Conservation (phyloP, 2,329 filamentous ascomycete genomes). For the Nannizziopsis arthrosporioides region DNA sequence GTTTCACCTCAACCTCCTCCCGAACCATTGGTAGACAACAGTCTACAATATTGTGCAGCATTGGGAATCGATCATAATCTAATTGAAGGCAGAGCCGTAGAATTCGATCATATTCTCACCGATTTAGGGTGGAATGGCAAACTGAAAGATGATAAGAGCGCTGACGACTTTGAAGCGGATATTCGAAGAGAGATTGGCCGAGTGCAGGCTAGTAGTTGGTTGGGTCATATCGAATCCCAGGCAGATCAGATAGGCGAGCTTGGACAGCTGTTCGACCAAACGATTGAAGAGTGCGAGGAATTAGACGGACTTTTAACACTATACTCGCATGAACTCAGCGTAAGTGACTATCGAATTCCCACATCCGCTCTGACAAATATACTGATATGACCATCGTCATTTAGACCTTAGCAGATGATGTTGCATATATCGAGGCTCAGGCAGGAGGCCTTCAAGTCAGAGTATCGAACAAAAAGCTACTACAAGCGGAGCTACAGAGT, state of each 20-base stretch:
- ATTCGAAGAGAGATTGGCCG: constrained; percentile 79
- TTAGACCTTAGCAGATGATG: constrained; percentile 86
- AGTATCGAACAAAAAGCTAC: constrained; percentile 87
- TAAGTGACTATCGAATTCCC: constrained; percentile 36
- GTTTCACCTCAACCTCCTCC: neutral
- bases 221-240: constrained; percentile 70
- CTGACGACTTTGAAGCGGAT: constrained; percentile 70
- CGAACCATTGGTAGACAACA: constrained; percentile 52
- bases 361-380: neutral
- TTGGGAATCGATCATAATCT: constrained; percentile 66
- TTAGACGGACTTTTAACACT: constrained; percentile 86
- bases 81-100: constrained; percentile 62
- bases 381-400: constrained; percentile 18
- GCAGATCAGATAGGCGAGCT: constrained; percentile 83
- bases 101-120: constrained; percentile 71
- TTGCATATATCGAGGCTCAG: constrained; percentile 93
- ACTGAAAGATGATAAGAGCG: constrained; percentile 59
- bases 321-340: constrained; percentile 86
- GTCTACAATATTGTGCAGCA: constrained; percentile 63
- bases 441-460: constrained; percentile 94
- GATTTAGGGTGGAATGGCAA: constrained; percentile 83
- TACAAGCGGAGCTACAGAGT: constrained; percentile 78
- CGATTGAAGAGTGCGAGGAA: constrained; percentile 93
- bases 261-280: constrained; percentile 71
- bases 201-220: constrained; percentile 85